These are phyloP conservation scores for Cytospora mali DNA, from an alignment of 2,329 filamentous ascomycete species.

Conservation along the genomic window DNA sequence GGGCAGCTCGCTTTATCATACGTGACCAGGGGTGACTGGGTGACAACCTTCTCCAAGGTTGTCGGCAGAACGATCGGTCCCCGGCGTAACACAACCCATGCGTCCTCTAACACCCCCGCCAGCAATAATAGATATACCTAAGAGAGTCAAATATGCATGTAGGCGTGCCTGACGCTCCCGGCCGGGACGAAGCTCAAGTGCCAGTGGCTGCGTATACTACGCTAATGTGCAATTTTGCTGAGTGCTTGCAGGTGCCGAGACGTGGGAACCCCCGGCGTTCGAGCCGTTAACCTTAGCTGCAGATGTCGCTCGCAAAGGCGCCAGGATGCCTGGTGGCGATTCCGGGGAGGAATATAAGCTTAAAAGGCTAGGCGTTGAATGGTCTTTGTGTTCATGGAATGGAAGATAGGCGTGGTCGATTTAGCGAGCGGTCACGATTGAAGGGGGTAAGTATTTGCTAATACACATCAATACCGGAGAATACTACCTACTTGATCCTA, in stretches of 20 bases:
- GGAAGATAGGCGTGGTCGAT: too few relatives aligned
- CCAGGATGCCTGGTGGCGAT: too few relatives aligned
- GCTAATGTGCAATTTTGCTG: neutral
- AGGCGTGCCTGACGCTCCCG: constrained; percentile 1
- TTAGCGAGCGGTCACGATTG: too few relatives aligned
- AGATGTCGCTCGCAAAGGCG: neutral
- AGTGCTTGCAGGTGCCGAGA: neutral
- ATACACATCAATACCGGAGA: too few relatives aligned
- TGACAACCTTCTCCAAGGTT: neutral
- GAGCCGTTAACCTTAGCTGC: neutral
- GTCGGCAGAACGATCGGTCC: neutral
- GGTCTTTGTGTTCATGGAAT: too few relatives aligned
- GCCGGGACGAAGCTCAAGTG: neutral
- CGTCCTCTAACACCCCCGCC: neutral
- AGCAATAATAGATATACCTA: neutral
- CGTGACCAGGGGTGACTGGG: too few relatives aligned
- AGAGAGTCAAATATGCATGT: too few relatives aligned
- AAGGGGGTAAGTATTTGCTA: too few relatives aligned
- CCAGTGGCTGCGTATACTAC: neutral
- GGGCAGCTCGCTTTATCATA: neutral
- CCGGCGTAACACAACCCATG: neutral
- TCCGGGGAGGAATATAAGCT: too few relatives aligned
- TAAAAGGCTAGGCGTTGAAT: too few relatives aligned
- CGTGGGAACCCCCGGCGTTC: neutral
- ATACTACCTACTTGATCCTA: too few relatives aligned